phyloP scores from a whole-genome alignment of 2,329 filamentous ascomycete species.

The Fusarium brevicatenulatum region DNA sequence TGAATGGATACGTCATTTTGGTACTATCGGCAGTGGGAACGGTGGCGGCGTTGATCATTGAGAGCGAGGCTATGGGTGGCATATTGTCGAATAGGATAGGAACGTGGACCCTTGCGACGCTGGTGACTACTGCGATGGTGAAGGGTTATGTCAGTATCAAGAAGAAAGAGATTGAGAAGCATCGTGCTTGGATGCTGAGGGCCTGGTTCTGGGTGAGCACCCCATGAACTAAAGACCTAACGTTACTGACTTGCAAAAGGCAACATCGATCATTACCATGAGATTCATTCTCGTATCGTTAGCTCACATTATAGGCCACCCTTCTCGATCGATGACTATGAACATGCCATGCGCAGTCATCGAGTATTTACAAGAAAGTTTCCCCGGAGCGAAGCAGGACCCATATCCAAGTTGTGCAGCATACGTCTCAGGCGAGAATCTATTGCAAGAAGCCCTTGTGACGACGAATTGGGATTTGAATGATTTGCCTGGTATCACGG shows the following conservation, averaged over 20 bases:
- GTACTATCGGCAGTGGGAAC: neutral
- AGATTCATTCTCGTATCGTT: neutral
- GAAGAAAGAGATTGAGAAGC: neutral
- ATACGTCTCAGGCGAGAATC: constrained; percentile 5
- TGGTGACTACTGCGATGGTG: neutral
- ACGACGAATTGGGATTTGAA: constrained; percentile 14
- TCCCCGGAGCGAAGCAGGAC: neutral
- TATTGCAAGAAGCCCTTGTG: neutral
- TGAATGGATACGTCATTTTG: constrained; percentile 10
- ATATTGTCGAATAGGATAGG: neutral
- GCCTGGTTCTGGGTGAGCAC: constrained; percentile 15
- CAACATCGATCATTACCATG: constrained; percentile 21
- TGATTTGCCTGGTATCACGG: constrained; percentile 9
- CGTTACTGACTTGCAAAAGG: neutral
- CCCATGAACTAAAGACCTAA: accelerated
- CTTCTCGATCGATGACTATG: neutral
- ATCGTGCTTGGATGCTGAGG: constrained; percentile 23
- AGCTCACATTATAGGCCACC: neutral
- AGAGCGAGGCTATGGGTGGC: constrained; percentile 14
- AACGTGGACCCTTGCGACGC: neutral
- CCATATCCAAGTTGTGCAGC: neutral
- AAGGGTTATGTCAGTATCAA: constrained; percentile 1
- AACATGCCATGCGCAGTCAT: constrained; percentile 7
- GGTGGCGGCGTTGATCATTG: neutral
- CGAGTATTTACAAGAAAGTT: constrained; percentile 7